A percentile compares a stretch with the other conserved stretches of the same genome.
Conservation (phyloP, 2,329 filamentous ascomycete species). For the Helminthosporium solani region DNA sequence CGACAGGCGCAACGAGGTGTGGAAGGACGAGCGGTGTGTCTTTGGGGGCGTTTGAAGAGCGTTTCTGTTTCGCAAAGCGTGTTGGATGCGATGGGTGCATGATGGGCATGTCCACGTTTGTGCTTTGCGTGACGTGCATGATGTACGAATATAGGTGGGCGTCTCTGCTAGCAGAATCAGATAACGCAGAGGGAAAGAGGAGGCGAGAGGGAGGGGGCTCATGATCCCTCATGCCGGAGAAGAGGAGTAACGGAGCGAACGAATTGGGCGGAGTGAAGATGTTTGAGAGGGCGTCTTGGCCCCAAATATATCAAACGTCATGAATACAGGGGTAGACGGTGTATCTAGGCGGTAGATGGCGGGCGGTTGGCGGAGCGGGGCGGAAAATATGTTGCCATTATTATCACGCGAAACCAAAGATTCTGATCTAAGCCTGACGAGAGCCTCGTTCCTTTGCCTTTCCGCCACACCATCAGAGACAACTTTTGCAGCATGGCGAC, state of each 20-base stretch:
- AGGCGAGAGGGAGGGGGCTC: neutral
- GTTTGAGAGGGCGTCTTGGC: slow-evolving; percentile 10
- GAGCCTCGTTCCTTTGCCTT: slow-evolving; percentile 7
- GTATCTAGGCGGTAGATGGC: slow-evolving; percentile 13
- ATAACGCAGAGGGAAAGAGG: slow-evolving; percentile 14
- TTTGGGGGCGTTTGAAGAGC: slow-evolving; percentile 7
- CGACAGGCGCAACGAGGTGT: slow-evolving; percentile 45
- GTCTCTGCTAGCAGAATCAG: slow-evolving; percentile 10
- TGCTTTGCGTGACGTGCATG: slow-evolving; percentile 1
- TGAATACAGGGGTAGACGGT: slow-evolving; percentile 7
- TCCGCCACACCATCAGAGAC: slow-evolving; percentile 2
- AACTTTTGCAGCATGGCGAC: slow-evolving; percentile 37
- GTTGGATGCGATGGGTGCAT: slow-evolving; percentile 9
- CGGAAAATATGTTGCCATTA: slow-evolving; percentile 2
- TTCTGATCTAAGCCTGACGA: slow-evolving; percentile 7
- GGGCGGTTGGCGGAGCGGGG: slow-evolving; percentile 10
- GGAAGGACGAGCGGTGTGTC: slow-evolving; percentile 40
- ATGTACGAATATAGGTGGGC: neutral
- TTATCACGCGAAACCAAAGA: neutral
- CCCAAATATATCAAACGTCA: slow-evolving; percentile 26
- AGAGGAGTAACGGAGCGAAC: neutral
- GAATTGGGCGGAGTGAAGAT: slow-evolving; percentile 1
- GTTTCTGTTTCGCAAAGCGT: slow-evolving; percentile 7
- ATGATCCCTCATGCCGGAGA: slow-evolving; percentile 1
- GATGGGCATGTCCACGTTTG: slow-evolving; percentile 19